Evolutionary conservation across 345 rosid genomes (phyloP).

Genomic region (Salix purpurea): DNA sequence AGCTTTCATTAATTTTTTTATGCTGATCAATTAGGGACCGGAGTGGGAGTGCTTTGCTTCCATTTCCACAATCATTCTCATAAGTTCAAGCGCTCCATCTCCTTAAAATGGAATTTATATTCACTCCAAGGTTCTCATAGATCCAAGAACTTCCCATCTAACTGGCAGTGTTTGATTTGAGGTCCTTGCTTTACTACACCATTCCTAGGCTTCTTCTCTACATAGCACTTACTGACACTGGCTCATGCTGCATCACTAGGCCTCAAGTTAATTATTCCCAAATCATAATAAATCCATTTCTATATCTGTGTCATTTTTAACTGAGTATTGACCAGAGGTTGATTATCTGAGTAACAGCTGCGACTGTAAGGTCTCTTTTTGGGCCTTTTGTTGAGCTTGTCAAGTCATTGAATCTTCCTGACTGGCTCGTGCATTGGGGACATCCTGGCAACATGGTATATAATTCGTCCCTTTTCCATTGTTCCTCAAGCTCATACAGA

Average conservation of each 20-base stretch:
- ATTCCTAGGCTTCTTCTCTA: too few species aligned
- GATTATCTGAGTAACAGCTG: constrained; percentile 46
- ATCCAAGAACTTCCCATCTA: too few species aligned
- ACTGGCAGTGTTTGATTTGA: too few species aligned
- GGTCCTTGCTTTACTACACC: too few species aligned
- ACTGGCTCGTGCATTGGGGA: constrained; percentile 95
- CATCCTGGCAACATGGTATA: constrained; percentile 93
- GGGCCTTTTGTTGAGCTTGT: constrained; percentile 83
- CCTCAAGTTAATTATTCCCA: not conserved
- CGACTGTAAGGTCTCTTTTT: constrained; percentile 52
- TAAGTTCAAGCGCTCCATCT: not conserved
- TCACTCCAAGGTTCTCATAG: too few species aligned
- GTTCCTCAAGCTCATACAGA: not conserved
- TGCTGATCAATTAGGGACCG: not conserved
- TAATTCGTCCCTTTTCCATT: not conserved
- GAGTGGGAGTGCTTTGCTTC: not conserved
- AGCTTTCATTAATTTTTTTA: too few species aligned
- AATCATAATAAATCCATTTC: not conserved
- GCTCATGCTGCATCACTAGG: too few species aligned
- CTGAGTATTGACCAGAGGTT: not conserved
- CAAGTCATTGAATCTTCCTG: constrained; percentile 70
- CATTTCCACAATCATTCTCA: not conserved
- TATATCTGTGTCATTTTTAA: not conserved
- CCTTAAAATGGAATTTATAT: not conserved
- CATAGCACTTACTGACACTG: too few species aligned